Percentiles rank a stretch among this genome's conserved stretches.
Conservation (phyloP, 805 yeast species). For the Saccharomyces kudriavzevii region DNA sequence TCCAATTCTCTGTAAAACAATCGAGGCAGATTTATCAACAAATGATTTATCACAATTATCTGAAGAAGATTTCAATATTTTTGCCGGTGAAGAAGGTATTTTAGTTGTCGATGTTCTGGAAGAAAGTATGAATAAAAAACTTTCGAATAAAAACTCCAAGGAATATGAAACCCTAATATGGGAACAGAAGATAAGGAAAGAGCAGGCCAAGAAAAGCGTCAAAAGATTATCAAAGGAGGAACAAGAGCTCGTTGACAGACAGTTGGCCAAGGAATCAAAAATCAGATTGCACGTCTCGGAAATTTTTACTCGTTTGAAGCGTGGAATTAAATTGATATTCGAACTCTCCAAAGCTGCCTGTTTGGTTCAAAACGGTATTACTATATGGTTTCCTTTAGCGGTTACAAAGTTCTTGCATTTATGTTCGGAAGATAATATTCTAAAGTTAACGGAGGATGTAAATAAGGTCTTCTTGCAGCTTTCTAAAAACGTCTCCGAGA, state of each 20-base stretch:
- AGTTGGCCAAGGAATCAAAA: constrained; percentile 50
- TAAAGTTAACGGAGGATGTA: constrained; percentile 38
- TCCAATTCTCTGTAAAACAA: constrained; percentile 39
- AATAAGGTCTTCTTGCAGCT: constrained; percentile 46
- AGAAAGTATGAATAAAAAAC: constrained; percentile 34
- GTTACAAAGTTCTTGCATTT: constrained; percentile 42
- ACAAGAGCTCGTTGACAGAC: constrained; percentile 50
- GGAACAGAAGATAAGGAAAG: constrained; percentile 79
- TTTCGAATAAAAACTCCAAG: constrained; percentile 62
- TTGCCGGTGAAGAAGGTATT: constrained; percentile 62
- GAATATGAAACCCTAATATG: constrained; percentile 82
- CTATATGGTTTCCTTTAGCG: constrained; percentile 67
- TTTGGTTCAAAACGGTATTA: constrained; percentile 54
- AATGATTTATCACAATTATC: constrained; percentile 35
- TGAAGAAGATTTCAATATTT: constrained; percentile 48
- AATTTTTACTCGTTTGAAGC: constrained; percentile 33
- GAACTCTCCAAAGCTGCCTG: constrained; percentile 45
- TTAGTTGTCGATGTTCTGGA: constrained; percentile 58
- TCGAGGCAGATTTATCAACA: constrained; percentile 38
- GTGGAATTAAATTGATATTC: constrained; percentile 46
- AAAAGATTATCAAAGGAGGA: constrained; percentile 75
- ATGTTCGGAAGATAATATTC: constrained; percentile 30
- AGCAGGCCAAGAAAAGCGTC: constrained; percentile 45
- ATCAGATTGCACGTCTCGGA: constrained; percentile 43
- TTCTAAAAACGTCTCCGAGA: constrained; percentile 43